Evolutionary conservation across 2,329 filamentous ascomycete genomes (phyloP).

Genomic region (Alternaria angustiovoidea): DNA sequence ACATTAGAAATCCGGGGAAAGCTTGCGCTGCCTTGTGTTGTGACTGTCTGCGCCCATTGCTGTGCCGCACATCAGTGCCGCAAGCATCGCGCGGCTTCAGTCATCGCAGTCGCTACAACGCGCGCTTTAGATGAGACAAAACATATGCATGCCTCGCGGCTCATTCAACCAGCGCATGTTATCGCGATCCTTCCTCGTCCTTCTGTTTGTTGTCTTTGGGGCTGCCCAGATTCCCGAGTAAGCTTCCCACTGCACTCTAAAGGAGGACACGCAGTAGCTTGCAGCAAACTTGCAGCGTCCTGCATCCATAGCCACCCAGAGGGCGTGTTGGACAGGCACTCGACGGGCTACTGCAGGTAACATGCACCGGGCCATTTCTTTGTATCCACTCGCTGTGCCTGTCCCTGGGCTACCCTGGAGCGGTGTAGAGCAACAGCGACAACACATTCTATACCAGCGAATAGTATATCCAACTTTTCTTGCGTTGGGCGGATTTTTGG

Average conservation of each 20-base stretch:
- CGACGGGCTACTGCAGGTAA: constrained; percentile 43
- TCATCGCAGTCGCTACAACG: not conserved
- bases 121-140: constrained; percentile 40
- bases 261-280: constrained; percentile 35
- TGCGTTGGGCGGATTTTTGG: not conserved
- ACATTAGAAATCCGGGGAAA: constrained; percentile 39
- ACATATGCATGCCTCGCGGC: constrained; percentile 23
- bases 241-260: constrained; percentile 15
- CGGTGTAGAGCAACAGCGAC: constrained; percentile 43
- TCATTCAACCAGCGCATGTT: constrained; percentile 15
- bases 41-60: too few relatives aligned
- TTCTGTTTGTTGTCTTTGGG: constrained; percentile 34
- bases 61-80: too few relatives aligned
- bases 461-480: constrained; percentile 25
- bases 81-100: not conserved
- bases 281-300: constrained; percentile 29
- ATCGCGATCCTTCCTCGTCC: constrained; percentile 14
- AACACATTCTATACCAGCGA: constrained; percentile 36
- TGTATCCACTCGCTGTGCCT: constrained; percentile 36
- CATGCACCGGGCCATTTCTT: constrained; percentile 27
- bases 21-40: constrained; percentile 18
- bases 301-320: constrained; percentile 33
- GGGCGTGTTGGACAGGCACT: constrained; percentile 34
- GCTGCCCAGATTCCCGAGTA: constrained; percentile 11
- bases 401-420: constrained; percentile 35